These are phyloP conservation scores for Russula abietina DNA, from an alignment of 768 basidiomycete species.

Conservation along the genomic window DNA sequence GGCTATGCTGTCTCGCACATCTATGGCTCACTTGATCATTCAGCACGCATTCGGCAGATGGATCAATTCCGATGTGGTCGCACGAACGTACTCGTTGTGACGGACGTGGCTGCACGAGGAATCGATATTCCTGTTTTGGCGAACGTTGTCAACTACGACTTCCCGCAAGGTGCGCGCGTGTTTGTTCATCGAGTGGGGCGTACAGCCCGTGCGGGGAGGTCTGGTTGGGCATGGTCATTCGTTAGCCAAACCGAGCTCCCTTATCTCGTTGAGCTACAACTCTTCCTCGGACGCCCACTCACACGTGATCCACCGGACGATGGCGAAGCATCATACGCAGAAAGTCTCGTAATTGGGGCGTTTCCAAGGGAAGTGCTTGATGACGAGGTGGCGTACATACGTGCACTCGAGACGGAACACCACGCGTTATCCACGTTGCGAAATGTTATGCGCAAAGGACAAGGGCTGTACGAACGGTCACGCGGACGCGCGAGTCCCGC, in stretches of 20 bases:
- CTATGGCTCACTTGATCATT: slow-evolving; percentile 92
- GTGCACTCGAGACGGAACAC: slow-evolving; percentile 56
- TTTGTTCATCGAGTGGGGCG: slow-evolving; percentile 97
- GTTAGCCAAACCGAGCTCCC: slow-evolving; percentile 82
- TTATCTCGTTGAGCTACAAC: slow-evolving; percentile 85
- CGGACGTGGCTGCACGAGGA: slow-evolving; percentile 96
- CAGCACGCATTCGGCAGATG: slow-evolving; percentile 85
- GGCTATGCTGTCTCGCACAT: slow-evolving; percentile 91
- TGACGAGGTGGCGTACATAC: slow-evolving; percentile 76
- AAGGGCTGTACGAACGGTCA: slow-evolving; percentile 90
- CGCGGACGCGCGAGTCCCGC: slow-evolving; percentile 83
- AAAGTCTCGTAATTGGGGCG: slow-evolving; percentile 71
- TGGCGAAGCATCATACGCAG: slow-evolving; percentile 56
- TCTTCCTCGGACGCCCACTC: slow-evolving; percentile 82
- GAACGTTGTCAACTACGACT: slow-evolving; percentile 97
- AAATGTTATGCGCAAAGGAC: slow-evolving; percentile 83
- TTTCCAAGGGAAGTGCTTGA: slow-evolving; percentile 78
- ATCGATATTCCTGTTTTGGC: slow-evolving; percentile 96
- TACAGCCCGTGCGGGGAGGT: slow-evolving; percentile 90
- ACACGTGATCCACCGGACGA: slow-evolving; percentile 43
- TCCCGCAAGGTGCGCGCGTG: slow-evolving; percentile 87
- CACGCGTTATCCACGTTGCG: slow-evolving; percentile 60
- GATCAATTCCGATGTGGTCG: slow-evolving; percentile 76
- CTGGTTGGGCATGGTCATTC: slow-evolving; percentile 96
- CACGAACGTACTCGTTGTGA: slow-evolving; percentile 87